Conservation (phyloP, 2,329 filamentous ascomycete species). For the Fusarium sp. region DNA sequence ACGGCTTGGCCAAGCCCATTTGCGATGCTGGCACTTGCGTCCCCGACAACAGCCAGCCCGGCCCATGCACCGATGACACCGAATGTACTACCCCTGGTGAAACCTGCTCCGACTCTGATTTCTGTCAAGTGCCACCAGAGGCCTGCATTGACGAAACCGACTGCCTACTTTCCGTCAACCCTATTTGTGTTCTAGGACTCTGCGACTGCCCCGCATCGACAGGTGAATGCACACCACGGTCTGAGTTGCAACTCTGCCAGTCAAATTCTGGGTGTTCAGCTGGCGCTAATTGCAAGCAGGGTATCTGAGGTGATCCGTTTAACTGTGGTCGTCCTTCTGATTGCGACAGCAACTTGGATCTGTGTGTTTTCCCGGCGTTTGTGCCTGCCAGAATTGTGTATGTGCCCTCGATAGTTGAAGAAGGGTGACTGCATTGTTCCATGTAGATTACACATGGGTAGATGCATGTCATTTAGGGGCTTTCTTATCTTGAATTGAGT, state of each 20-base stretch:
- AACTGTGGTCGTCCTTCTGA: background rate
- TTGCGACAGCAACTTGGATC: background rate
- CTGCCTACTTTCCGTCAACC: background rate
- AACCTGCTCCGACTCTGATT: background rate
- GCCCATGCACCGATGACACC: background rate
- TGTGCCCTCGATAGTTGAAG: background rate
- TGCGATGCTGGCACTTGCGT: background rate
- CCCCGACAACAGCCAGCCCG: background rate
- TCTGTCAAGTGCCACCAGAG: background rate
- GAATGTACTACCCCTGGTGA: background rate
- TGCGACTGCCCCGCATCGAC: background rate
- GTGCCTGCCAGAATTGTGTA: background rate
- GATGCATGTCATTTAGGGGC: rapidly evolving
- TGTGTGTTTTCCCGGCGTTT: background rate
- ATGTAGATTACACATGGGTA: rapidly evolving
- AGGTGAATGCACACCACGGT: background rate
- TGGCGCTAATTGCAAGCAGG: background rate
- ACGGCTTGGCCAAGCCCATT: background rate
- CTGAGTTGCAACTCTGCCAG: background rate
- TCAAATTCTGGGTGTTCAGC: background rate
- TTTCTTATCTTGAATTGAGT: background rate
- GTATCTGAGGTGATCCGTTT: background rate
- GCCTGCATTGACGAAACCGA: rapidly evolving
- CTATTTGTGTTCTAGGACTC: background rate
- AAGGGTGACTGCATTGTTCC: background rate